Conservation (phyloP, 192 early-diverging fungal genomes). For the Coemansia sp. region DNA sequence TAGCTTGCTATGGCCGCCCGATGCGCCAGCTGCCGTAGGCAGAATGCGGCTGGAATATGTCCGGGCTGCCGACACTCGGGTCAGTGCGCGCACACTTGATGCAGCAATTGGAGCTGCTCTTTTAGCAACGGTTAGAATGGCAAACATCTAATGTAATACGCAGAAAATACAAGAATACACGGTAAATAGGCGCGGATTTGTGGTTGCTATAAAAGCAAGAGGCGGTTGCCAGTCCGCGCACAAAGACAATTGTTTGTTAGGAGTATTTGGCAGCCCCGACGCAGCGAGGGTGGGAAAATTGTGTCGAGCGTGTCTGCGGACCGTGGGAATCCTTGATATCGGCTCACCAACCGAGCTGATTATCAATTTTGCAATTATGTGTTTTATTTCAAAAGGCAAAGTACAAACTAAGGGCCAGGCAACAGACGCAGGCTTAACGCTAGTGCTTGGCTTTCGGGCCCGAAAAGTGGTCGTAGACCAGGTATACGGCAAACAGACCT, state of each 20-base stretch:
- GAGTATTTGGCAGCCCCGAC: not conserved
- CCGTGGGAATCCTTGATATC: not conserved
- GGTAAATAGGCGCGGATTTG: not conserved
- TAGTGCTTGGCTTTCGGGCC: conserved; percentile 39
- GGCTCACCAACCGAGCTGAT: not conserved
- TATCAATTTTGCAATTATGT: no score
- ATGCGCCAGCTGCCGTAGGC: not conserved
- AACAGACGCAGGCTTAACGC: not conserved
- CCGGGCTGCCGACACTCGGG: not conserved
- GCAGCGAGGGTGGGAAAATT: conserved; percentile 9
- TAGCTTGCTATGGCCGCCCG: not conserved
- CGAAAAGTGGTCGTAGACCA: conserved; percentile 65
- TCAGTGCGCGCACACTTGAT: not conserved
- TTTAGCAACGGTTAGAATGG: not conserved
- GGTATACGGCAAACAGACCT: conserved; percentile 70
- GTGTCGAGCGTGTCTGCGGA: not conserved
- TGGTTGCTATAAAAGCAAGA: not conserved
- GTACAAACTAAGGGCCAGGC: conserved; percentile 1
- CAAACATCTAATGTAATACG: not conserved
- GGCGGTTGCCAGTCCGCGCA: not conserved
- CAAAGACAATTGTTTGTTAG: not conserved
- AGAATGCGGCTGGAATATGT: not conserved
- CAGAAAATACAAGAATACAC: no score
- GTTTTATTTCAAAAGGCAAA: not conserved
- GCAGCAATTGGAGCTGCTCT: not conserved